Conservation (phyloP, 179 eudicot species). For the Vitellaria paradoxa region DNA sequence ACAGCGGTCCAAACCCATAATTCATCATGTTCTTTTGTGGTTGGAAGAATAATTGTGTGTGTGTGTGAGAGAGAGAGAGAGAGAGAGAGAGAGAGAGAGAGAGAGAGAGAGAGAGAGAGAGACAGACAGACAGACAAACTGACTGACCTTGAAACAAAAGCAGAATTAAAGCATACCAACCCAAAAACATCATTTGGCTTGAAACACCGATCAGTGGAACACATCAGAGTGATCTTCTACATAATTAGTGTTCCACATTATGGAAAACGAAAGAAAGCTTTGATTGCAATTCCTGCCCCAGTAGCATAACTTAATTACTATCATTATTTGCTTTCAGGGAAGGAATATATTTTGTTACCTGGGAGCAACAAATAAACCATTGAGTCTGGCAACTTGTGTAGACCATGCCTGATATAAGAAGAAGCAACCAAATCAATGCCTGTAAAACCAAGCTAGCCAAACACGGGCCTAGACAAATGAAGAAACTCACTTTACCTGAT, state of each 20-base stretch:
- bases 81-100: no score
- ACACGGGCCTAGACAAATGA: constrained; percentile 1
- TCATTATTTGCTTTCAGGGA: not conserved
- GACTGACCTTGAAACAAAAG: not conserved
- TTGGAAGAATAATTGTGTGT: not conserved
- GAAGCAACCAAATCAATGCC: constrained; percentile 16
- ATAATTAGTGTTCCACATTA: not conserved
- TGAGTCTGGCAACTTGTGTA: constrained; percentile 80
- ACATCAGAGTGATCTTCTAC: not conserved
- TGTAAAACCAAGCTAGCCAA: constrained; percentile 4
- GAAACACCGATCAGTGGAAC: not conserved
- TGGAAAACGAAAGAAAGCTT: not conserved
- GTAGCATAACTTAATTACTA: not conserved
- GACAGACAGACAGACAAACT: not conserved
- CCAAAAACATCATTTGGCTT: not conserved
- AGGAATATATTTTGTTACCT: constrained; percentile 46
- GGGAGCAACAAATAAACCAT: constrained; percentile 89
- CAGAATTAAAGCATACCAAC: not conserved
- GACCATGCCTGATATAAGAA: constrained; percentile 74
- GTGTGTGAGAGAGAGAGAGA: not conserved
- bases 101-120: no score
- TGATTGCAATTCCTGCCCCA: not conserved
- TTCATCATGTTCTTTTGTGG: not conserved
- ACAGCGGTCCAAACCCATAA: not conserved
- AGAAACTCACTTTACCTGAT: constrained; percentile 46